Evolutionary conservation across 2,329 filamentous ascomycete genomes (phyloP).

Genomic region (Cordyceps militaris): DNA sequence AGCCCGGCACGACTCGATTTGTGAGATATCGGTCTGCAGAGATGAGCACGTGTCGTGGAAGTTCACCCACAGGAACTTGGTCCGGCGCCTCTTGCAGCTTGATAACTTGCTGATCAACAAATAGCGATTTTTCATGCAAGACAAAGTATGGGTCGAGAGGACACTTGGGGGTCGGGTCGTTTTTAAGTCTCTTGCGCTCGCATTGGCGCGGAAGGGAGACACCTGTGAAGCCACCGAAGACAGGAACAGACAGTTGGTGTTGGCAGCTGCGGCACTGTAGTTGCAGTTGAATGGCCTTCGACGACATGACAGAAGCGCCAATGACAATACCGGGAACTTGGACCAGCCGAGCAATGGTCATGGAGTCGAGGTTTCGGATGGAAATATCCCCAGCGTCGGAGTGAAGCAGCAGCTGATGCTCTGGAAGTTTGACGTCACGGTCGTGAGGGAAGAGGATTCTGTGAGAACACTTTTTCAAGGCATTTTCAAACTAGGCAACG

Average conservation of each 20-base stretch:
- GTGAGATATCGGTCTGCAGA: slow-evolving; percentile 95
- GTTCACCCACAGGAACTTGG: slow-evolving; percentile 92
- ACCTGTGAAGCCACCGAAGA: slow-evolving; percentile 81
- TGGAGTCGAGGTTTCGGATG: slow-evolving; percentile 88
- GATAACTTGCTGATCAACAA: slow-evolving; percentile 96
- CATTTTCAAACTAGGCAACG: slow-evolving; percentile 69
- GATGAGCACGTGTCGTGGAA: slow-evolving; percentile 89
- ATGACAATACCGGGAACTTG: slow-evolving; percentile 97
- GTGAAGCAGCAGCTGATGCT: slow-evolving; percentile 92
- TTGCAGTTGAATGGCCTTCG: slow-evolving; percentile 80
- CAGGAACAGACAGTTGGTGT: slow-evolving; percentile 59
- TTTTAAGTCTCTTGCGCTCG: slow-evolving; percentile 52
- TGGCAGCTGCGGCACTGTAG: slow-evolving; percentile 86
- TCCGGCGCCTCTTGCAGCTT: slow-evolving; percentile 97
- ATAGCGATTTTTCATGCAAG: slow-evolving; percentile 85
- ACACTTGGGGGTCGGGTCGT: slow-evolving; percentile 67
- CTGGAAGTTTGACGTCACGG: slow-evolving; percentile 61
- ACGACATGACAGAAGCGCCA: slow-evolving; percentile 91
- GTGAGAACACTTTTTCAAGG: slow-evolving; percentile 84
- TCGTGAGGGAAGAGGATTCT: slow-evolving; percentile 83
- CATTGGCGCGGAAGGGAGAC: slow-evolving; percentile 79
- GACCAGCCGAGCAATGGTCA: slow-evolving; percentile 89
- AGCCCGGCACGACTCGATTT: slow-evolving; percentile 91
- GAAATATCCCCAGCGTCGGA: slow-evolving; percentile 86
- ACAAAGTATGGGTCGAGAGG: slow-evolving; percentile 95